These are phyloP conservation scores for Candida yuanshanica DNA, from an alignment of 805 yeast species.

Conservation along the genomic window DNA sequence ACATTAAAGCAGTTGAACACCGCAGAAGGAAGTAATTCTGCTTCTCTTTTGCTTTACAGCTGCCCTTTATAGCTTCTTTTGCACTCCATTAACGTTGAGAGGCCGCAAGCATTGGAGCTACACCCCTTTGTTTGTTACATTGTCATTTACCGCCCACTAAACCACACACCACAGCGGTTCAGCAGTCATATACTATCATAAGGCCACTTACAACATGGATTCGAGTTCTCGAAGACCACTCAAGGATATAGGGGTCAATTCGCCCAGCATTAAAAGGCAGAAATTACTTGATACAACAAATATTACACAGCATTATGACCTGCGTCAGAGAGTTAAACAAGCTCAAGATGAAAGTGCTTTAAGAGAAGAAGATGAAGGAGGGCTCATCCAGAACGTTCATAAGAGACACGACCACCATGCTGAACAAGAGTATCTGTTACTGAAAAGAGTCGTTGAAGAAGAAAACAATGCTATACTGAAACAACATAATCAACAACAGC, in stretches of 20 bases:
- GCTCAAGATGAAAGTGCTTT: neutral
- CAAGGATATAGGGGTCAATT: constrained; percentile 21
- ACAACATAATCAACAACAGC: constrained; percentile 4
- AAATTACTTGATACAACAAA: constrained; percentile 7
- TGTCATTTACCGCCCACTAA: neutral
- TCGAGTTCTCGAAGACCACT: constrained; percentile 16
- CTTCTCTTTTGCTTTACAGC: neutral
- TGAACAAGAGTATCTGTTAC: neutral
- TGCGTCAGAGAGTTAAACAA: neutral
- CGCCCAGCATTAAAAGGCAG: constrained; percentile 24
- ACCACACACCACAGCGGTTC: neutral
- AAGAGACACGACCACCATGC: neutral
- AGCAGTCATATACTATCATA: neutral
- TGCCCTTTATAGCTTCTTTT: neutral
- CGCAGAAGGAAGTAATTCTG: neutral
- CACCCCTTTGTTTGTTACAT: neutral
- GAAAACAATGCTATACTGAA: neutral
- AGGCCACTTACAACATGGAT: constrained; percentile 11
- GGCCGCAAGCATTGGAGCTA: too few relatives aligned
- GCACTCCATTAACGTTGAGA: neutral
- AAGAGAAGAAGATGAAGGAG: neutral
- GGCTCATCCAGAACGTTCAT: neutral
- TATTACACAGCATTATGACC: neutral
- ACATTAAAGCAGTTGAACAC: neutral
- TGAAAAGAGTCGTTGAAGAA: neutral